Conservation (phyloP, 352 stramenopile species). For the Blastocystis sp. region DNA sequence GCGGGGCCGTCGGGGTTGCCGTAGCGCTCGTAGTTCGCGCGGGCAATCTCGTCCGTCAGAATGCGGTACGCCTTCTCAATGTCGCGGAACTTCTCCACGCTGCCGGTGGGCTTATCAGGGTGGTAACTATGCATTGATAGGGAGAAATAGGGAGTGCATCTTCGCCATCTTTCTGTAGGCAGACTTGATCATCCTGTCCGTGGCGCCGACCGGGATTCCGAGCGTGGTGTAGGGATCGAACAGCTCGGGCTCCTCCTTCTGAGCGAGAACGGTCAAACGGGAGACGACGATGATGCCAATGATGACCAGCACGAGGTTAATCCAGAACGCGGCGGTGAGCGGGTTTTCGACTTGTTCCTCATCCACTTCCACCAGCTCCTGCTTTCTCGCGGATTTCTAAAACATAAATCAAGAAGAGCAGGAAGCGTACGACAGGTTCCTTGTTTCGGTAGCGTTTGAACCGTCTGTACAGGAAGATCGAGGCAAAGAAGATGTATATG, state of each 20-base stretch:
- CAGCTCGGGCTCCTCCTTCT: constrained; percentile 12
- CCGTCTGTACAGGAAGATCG: constrained; percentile 26
- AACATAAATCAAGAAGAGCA: not conserved
- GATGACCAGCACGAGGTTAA: constrained; percentile 37
- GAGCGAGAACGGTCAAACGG: not conserved
- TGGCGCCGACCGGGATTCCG: constrained; percentile 36
- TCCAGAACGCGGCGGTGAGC: constrained; percentile 30
- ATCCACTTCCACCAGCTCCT: constrained; percentile 41
- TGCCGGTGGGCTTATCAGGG: constrained; percentile 58
- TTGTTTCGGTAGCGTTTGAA: not conserved
- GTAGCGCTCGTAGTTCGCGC: constrained; percentile 54
- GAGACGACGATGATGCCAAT: constrained; percentile 21
- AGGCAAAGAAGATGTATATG: constrained; percentile 28
- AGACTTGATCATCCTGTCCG: constrained; percentile 31
- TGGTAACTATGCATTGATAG: constrained; percentile 27
- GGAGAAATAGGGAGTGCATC: not conserved
- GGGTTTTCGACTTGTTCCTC: constrained; percentile 17
- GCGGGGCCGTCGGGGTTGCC: constrained; percentile 55
- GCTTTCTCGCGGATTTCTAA: constrained; percentile 27
- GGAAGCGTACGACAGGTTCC: not conserved
- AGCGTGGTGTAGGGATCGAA: constrained; percentile 57
- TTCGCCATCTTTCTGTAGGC: constrained; percentile 53
- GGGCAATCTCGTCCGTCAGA: constrained; percentile 47
- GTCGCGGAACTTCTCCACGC: constrained; percentile 55
- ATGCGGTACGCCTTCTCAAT: constrained; percentile 64